Base-by-base conservation (phyloP, 805 yeast genomes). In the Candida nemodendra region DNA sequence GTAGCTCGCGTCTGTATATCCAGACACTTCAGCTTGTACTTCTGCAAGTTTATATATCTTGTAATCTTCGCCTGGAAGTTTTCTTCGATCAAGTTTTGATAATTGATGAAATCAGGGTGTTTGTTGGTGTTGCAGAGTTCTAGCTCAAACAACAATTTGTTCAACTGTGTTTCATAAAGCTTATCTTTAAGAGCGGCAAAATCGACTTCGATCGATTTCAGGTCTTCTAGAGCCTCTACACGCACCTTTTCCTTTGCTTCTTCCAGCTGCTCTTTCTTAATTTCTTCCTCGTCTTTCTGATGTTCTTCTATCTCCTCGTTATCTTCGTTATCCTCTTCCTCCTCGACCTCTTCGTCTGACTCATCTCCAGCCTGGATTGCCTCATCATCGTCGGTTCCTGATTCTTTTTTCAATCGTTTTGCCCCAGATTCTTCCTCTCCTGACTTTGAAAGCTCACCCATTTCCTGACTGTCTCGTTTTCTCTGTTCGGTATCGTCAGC, bases 151-250 rank as follows among this genome's bases (percentile, higher is more conserved):
- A 87, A 86, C 47, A 85, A 71, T 45, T 85, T 76, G 25, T 74
- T 69, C 54, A 90, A 66, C 58, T 87, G 90, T 57, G 89, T 95
- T 43, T 84, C 89, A 61, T 84, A 91, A 34, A 93, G 66, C 52
- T 76, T 74, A 59, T 93, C 97, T 46, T 96, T 77, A 39, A 91
- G 69, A 44, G 76, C 71, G 5, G 98, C 97, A 69, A 90, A 93
- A 38, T 83, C 84, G 28, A 81, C 69, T 58, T 93, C 99, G 41
- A 93, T 88, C 17, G 75, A 77, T 2, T 89, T 82, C 36, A 93
- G 75, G 36, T 78, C 83, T 34, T 76, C 74, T 36, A 91, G 68
- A 2, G 95, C 95, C 18, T 72, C 70, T 39, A 74, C 69, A 11
- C 93, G 66, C 14, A 61, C 60, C 40, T 57, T 62, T 42, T 75